phyloP scores from a whole-genome alignment of 257 asterid species.

The Ehretia macrophylla region DNA sequence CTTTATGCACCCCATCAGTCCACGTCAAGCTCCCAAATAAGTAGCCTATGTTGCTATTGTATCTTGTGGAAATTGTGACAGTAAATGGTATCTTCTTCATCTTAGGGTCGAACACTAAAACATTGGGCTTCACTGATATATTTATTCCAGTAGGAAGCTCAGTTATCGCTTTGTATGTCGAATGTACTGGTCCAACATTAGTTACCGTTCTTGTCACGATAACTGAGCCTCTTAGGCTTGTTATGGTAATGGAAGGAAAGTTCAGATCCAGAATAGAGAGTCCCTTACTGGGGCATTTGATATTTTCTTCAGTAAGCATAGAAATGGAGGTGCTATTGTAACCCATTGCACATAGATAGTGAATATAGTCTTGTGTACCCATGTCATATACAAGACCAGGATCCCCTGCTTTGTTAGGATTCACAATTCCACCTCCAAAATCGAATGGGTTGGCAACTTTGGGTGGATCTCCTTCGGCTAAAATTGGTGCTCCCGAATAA shows the following conservation, averaged over 20 bases:
- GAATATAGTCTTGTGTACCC: constrained; percentile 23
- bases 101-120: constrained; percentile 25
- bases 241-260: constrained; percentile 39
- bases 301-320: constrained; percentile 18
- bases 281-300: constrained; percentile 18
- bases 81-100: constrained; percentile 26
- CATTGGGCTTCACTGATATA: constrained; percentile 31
- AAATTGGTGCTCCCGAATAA: constrained; percentile 29
- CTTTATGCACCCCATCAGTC: constrained; percentile 33
- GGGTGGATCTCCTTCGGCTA: constrained; percentile 14
- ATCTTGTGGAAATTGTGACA: constrained; percentile 32
- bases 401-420: constrained; percentile 17
- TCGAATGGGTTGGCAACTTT: constrained; percentile 30
- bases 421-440: no score
- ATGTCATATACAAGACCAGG: constrained; percentile 34
- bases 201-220: constrained; percentile 38
- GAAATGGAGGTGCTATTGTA: constrained; percentile 16
- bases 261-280: constrained; percentile 33
- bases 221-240: constrained; percentile 24
- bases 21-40: constrained; percentile 45
- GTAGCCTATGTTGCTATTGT: constrained; percentile 22
- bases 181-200: constrained; percentile 33
- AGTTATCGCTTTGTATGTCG: constrained; percentile 28
- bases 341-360: constrained; percentile 33
- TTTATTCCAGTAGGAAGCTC: constrained; percentile 34